These are phyloP conservation scores for Mortierella sp. DNA, from an alignment of 371 early-diverging fungal genomes.

Conservation along the genomic window DNA sequence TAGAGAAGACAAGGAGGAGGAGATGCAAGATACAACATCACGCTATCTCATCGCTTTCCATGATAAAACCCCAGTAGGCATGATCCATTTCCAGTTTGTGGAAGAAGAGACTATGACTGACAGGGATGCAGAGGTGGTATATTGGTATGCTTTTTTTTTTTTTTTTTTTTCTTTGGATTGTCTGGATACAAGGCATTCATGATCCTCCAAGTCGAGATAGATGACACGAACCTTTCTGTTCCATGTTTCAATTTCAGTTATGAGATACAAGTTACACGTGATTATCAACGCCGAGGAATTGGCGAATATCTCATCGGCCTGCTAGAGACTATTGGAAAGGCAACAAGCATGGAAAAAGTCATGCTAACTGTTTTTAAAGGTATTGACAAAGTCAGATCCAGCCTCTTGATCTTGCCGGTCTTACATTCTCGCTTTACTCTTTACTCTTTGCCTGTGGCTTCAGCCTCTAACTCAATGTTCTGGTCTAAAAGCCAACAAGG, in stretches of 20 bases:
- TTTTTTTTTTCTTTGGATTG: background rate
- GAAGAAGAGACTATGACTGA: slow-evolving; percentile 73
- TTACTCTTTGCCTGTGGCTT: background rate
- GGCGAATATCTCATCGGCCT: slow-evolving; percentile 67
- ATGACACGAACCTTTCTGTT: slow-evolving; percentile 25
- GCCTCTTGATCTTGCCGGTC: background rate
- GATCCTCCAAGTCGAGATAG: slow-evolving; percentile 24
- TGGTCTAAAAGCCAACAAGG: slow-evolving; percentile 59
- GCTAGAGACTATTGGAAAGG: slow-evolving; percentile 60
- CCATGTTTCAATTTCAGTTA: slow-evolving; percentile 19
- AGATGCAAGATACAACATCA: slow-evolving; percentile 62
- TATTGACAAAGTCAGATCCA: slow-evolving; percentile 19
- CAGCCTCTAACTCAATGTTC: background rate
- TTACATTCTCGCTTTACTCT: too few relatives aligned
- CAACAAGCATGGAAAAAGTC: slow-evolving; percentile 70
- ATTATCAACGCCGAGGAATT: slow-evolving; percentile 62
- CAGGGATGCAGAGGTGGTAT: slow-evolving; percentile 65
- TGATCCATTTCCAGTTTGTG: slow-evolving; percentile 69
- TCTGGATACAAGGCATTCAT: background rate
- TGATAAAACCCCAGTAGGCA: slow-evolving; percentile 53
- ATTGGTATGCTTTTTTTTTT: slow-evolving; percentile 58
- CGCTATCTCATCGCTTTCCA: slow-evolving; percentile 66
- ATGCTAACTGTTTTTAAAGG: slow-evolving; percentile 78
- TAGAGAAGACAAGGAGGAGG: slow-evolving; percentile 61
- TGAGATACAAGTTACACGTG: slow-evolving; percentile 65